These are phyloP conservation scores for Bathelium albidoporum DNA, from an alignment of 495 filamentous ascomycete genomes.

Conservation along the genomic window DNA sequence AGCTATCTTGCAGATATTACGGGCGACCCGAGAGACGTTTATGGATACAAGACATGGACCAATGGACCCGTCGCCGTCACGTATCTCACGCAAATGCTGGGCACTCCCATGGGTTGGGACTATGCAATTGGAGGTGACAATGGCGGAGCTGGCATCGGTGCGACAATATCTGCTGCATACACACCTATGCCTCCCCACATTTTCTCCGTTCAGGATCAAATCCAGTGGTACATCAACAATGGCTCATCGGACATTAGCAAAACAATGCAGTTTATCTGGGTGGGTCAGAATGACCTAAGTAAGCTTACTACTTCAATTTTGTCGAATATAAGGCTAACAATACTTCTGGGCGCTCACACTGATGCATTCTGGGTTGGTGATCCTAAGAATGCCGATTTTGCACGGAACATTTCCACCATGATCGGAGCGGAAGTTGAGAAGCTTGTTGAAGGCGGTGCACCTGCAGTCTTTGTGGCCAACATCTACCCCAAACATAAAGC, in stretches of 20 bases:
- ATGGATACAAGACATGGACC: slow-evolving; percentile 26
- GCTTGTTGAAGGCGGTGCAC: slow-evolving; percentile 14
- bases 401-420: slow-evolving; percentile 9
- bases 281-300: slow-evolving; percentile 17
- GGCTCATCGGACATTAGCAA: slow-evolving; percentile 10
- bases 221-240: slow-evolving; percentile 13
- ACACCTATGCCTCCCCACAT: slow-evolving; percentile 11
- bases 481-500: slow-evolving; percentile 20
- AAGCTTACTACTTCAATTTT: not conserved
- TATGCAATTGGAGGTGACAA: slow-evolving; percentile 20
- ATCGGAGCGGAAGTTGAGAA: slow-evolving; percentile 11
- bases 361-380: slow-evolving; percentile 20
- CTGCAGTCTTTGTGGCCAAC: slow-evolving; percentile 19
- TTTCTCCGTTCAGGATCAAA: slow-evolving; percentile 18
- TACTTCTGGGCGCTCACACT: slow-evolving; percentile 4
- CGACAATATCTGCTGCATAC: slow-evolving; percentile 18
- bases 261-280: slow-evolving; percentile 18
- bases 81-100: slow-evolving; percentile 16
- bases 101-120: slow-evolving; percentile 11
- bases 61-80: slow-evolving; percentile 24
- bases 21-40: slow-evolving; percentile 20
- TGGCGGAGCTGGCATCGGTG: slow-evolving; percentile 13
- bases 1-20: slow-evolving; percentile 22
- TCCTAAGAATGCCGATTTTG: slow-evolving; percentile 17
- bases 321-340: not conserved